phyloP scores from a whole-genome alignment of 371 early-diverging fungal species.

The Syncephalis plumigaleata region DNA sequence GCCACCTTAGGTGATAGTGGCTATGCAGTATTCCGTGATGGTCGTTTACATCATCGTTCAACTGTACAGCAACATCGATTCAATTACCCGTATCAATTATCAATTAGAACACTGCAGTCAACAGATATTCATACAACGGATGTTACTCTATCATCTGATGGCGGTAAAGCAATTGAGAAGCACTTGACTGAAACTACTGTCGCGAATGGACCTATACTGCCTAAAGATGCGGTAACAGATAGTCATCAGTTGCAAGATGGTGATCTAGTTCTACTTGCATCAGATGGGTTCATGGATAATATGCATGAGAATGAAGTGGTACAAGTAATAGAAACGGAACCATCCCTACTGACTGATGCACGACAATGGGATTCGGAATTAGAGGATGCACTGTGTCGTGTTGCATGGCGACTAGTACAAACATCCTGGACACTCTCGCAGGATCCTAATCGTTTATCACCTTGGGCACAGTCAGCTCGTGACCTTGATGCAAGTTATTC shows the following conservation, averaged over 20 bases:
- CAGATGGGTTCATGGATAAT: conserved; percentile 56
- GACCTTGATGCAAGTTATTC: conserved; percentile 8
- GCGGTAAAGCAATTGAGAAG: conserved; percentile 37
- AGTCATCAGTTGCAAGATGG: conserved; percentile 39
- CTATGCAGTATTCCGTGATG: conserved; percentile 35
- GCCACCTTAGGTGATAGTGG: conserved; percentile 49
- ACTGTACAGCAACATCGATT: conserved; percentile 51
- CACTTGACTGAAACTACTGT: conserved; percentile 19
- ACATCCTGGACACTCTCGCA: conserved; percentile 2
- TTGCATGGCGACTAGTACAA: conserved; percentile 25
- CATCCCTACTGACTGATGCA: conserved; percentile 2
- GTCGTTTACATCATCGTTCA: conserved; percentile 36
- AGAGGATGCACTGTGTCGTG: conserved; percentile 11
- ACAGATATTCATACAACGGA: conserved; percentile 23
- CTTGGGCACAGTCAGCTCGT: conserved; percentile 6
- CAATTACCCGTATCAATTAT: conserved; percentile 54
- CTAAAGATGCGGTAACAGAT: conserved; percentile 37
- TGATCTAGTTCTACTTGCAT: conserved; percentile 44
- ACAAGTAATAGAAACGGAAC: conserved; percentile 21
- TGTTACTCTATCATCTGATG: conserved; percentile 25
- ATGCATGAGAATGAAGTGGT: conserved; percentile 41
- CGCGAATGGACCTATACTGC: conserved; percentile 22
- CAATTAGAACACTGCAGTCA: conserved; percentile 29
- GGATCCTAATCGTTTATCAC: conserved; percentile 5
- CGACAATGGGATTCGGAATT: conserved; percentile 13